These are phyloP conservation scores for Huntiella omanensis DNA, from an alignment of 2,329 filamentous ascomycete genomes.

Conservation along the genomic window DNA sequence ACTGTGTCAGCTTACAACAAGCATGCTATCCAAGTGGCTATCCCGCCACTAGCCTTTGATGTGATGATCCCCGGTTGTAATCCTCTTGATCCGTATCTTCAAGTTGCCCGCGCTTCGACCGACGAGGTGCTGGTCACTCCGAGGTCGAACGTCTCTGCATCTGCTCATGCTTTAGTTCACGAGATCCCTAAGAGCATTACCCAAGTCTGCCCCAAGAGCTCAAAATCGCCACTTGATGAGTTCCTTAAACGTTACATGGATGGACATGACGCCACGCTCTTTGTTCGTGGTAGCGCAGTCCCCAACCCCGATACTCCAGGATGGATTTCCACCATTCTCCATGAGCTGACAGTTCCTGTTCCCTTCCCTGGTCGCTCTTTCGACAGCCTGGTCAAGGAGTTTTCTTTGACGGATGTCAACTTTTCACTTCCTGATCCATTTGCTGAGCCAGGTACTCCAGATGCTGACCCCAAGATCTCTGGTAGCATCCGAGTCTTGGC, in stretches of 20 bases:
- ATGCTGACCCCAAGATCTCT: slow-evolving; percentile 59
- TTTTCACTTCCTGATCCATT: slow-evolving; percentile 69
- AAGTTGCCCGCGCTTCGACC: slow-evolving; percentile 59
- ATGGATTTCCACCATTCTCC: slow-evolving; percentile 68
- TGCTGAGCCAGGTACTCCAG: slow-evolving; percentile 55
- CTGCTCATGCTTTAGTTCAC: slow-evolving; percentile 52
- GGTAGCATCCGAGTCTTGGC: slow-evolving; percentile 67
- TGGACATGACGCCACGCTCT: slow-evolving; percentile 60
- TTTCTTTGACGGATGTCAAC: slow-evolving; percentile 67
- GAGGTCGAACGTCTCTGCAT: slow-evolving; percentile 44
- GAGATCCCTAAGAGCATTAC: slow-evolving; percentile 58
- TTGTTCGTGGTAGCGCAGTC: slow-evolving; percentile 59
- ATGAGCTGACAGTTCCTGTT: slow-evolving; percentile 65
- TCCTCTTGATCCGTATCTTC: slow-evolving; percentile 51
- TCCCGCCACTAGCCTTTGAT: slow-evolving; percentile 69
- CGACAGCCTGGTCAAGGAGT: slow-evolving; percentile 70
- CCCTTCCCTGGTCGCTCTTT: slow-evolving; percentile 68
- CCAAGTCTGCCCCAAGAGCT: slow-evolving; percentile 52
- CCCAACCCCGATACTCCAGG: slow-evolving; percentile 46
- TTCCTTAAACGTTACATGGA: slow-evolving; percentile 67
- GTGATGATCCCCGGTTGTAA: slow-evolving; percentile 71
- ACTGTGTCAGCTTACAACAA: slow-evolving; percentile 53
- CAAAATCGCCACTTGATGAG: slow-evolving; percentile 66
- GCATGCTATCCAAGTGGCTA: slow-evolving; percentile 56
- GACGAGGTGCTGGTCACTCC: slow-evolving; percentile 48